Evolutionary conservation across 768 basidiomycete species (phyloP).

Genomic region (button mushroom (Agaricus bisporus)): DNA sequence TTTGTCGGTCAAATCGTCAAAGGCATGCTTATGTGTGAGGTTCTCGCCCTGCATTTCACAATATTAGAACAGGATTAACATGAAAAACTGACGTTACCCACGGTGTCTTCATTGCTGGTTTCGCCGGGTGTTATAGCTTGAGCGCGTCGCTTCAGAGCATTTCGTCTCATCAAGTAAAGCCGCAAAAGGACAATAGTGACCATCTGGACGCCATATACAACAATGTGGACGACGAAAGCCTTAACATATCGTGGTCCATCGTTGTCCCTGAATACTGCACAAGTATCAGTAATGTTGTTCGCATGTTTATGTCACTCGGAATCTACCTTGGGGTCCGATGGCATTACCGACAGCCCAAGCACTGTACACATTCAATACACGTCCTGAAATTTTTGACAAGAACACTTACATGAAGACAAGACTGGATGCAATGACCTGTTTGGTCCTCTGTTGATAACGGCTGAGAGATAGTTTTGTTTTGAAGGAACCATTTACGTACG

Average conservation of each 20-base stretch:
- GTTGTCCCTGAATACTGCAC: slow-evolving; percentile 35
- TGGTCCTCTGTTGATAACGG: slow-evolving; percentile 28
- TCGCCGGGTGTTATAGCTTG: slow-evolving; percentile 24
- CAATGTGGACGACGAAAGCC: slow-evolving; percentile 40
- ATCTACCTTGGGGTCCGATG: slow-evolving; percentile 34
- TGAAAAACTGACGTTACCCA: slow-evolving; percentile 9
- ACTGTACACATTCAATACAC: slow-evolving; percentile 13
- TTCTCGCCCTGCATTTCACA: slow-evolving; percentile 20
- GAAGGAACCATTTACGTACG: slow-evolving; percentile 15
- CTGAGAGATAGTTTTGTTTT: background rate
- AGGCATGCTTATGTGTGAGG: slow-evolving; percentile 34
- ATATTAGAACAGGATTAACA: background rate
- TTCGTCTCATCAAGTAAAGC: slow-evolving; percentile 34
- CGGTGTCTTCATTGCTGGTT: slow-evolving; percentile 23
- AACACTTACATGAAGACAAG: slow-evolving; percentile 38
- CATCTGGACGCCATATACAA: slow-evolving; percentile 40
- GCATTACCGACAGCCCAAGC: slow-evolving; percentile 50
- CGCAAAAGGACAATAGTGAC: slow-evolving; percentile 31
- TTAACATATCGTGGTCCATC: slow-evolving; percentile 42
- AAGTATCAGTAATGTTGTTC: background rate
- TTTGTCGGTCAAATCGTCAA: slow-evolving; percentile 42
- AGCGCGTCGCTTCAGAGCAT: slow-evolving; percentile 32
- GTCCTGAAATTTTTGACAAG: background rate
- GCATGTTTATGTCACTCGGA: background rate
- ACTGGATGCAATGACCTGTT: slow-evolving; percentile 41